Evolutionary conservation across 331 rosid genomes (phyloP), one percentile per base, ranked within the genome.

Genomic region (Malus hybrid): DNA sequence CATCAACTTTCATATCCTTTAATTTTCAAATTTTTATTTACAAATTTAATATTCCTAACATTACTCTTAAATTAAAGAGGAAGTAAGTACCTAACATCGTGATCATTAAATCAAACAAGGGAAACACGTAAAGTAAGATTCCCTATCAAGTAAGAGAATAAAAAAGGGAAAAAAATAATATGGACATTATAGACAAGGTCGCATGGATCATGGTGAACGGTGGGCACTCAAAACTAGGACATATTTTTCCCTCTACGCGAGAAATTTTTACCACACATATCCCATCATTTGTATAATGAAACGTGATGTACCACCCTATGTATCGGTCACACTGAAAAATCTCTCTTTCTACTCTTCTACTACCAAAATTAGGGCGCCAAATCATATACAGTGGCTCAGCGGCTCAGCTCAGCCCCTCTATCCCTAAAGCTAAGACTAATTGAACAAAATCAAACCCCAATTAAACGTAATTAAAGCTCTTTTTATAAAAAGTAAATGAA

Each of bases 161-260:
- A 60, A 82, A 67, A 66, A 73, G 32, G 52, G 57, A 59, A n/a
- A 65, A 67, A 42, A 42, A 42, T 42, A 42, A 42, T 42, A 34
- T n/a, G n/a, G 28, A 72, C 57, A 74, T 46, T 3, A 42, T 71
- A 70, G 85, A 83, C 86, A 84, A 69, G 71, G 76, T 67, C 86
- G 82, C 86, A 84, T 82, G 88, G 65, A 80, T 77, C 57, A 77
- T 55, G 71, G 67, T 34, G 29, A 63, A 67, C 68, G n/a, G 73
- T 63, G 61, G 79, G 84, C 88, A 81, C 87, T 75, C 87, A 87
- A 83, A 80, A 71, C 86, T 74, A 84, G n/a, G 48, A 48, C 69
- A 5, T 9, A 31, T 29, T 75, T 79, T 11, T 6, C 64, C 36
- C 7, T 62, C 22, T 27, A 42, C 46, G 13, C 24, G 24, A 24